Evolutionary conservation across 1,139 yeast species (phyloP), one percentile per base, ranked within the genome.

Genomic region (Protomyces pachydermus): DNA sequence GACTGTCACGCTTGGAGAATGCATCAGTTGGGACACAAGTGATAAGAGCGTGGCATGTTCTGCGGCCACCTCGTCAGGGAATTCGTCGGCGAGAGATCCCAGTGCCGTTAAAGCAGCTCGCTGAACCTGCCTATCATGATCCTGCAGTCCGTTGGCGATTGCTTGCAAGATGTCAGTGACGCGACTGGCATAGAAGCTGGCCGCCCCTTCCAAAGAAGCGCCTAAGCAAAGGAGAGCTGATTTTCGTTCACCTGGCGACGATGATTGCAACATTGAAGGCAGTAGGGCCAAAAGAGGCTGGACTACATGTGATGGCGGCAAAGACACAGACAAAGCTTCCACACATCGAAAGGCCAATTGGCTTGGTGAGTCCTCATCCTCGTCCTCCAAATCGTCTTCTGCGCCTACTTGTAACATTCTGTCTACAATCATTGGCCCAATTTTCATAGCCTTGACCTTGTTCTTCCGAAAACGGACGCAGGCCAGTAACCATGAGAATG

Each of bases 251-350:
- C 84, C 87, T 67, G 82, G 82, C 74, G 88, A 84, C 28, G 84
- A 69, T 20, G 96, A 86, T 60, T 79, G 75, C 69, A 88, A 80
- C 80, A 87, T 79, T 60, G 81, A 73, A 60, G 86, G 85, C 70
- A 90, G 77, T 69, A 82, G 82, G 68, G 85, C 89, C 69, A 91
- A 81, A 67, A 93, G 81, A 65, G 97, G 93, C 67, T 81, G 82
- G 69, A 91, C 84, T 66, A 89, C 96, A 76, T 93, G 98, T 57
- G 91, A 83, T 63, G 98, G 97, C 64, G 98, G 97, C 71, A 95
- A 80, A 72, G 87, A 90, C 55, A 86, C 81, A 32, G 98, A 82
- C 71, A 93, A 83, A 72, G 84, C 82, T 65, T 91, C 88, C 65
- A 93, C 77, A 69, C 93, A 80, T 77, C 96, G 84, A 71, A 91